Evolutionary conservation across 208 protist species (phyloP), one percentile per base, ranked within the genome.

Genomic region (Giardia muris): DNA sequence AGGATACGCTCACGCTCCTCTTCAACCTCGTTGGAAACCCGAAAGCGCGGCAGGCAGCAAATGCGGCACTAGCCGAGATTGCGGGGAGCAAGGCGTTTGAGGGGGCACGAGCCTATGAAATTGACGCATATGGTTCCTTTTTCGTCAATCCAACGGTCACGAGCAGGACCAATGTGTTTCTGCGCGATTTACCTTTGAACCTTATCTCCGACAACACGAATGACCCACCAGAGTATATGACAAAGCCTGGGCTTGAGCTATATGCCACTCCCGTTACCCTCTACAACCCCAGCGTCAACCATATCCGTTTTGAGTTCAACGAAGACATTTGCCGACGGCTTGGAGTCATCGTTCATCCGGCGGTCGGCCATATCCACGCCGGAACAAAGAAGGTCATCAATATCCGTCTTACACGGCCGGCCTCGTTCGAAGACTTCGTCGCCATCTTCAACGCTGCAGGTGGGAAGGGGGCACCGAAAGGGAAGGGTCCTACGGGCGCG

Each of bases 291-390:
- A 76, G 57, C 30, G 30, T 30, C 10, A 76, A 76, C 57, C 57
- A 76, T 30, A 76, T 76, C 57, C 57, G 57, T 39, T 76, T 76
- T 76, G 57, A 76, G 30, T 76, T 76, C 57, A 76, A 76, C 57
- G 30, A 39, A 76, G 57, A 76, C 30, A 10, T 76, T 76, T 76
- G 57, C 57, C 57, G 57, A 30, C 10, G 30, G 57, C 57, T 76
- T 76, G 57, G 57, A 39, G 57, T 76, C 10, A 76, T 76, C 30
- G 57, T 76, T 76, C 57, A 76, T 30, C 57, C 57, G 30, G 10
- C 57, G 30, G 30, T 76, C 10, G 57, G 57, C 57, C 57, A 76
- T 30, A 76, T 76, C 57, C 57, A 76, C 30, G 57, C 57, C 10
- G 57, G 57, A 30, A 30, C 57, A 76, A 76, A 76, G 57, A 76